Conservation (phyloP, 768 basidiomycete species). For the Clitopilus hobsonii region DNA sequence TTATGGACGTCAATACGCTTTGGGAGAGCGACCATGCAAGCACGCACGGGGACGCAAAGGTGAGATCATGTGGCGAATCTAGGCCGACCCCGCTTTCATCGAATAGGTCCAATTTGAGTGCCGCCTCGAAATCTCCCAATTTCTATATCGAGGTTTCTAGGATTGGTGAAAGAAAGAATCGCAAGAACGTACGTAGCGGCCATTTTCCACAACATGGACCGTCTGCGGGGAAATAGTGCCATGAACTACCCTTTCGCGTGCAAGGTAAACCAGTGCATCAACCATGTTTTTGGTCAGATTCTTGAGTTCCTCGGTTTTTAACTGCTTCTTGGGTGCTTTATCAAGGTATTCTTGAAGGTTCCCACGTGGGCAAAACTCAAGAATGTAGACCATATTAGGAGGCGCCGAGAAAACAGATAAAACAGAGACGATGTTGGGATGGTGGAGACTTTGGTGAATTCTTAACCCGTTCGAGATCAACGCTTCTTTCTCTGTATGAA, state of each 20-base stretch:
- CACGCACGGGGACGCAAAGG: conserved; percentile 32
- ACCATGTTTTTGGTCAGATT: conserved; percentile 32
- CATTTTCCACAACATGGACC: conserved; percentile 34
- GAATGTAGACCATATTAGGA: conserved; percentile 28
- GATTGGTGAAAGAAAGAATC: neutral
- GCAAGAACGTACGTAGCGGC: conserved; percentile 30
- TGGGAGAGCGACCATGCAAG: neutral
- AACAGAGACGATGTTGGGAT: conserved; percentile 45
- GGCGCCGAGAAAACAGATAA: conserved; percentile 33
- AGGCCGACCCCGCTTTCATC: too few species aligned
- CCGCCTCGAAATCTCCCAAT: conserved; percentile 35
- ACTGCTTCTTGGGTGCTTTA: conserved; percentile 12
- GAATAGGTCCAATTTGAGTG: conserved; percentile 25
- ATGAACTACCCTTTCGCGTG: conserved; percentile 37
- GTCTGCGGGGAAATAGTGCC: conserved; percentile 34
- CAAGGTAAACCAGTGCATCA: conserved; percentile 39
- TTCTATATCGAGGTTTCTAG: conserved; percentile 29
- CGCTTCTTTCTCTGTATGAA: conserved; percentile 6
- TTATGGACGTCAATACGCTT: too few species aligned
- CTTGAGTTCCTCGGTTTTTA: conserved; percentile 31
- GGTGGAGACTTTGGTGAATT: conserved; percentile 38
- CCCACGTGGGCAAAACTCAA: conserved; percentile 43
- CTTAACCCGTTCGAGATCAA: conserved; percentile 14
- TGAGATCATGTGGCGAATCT: neutral
- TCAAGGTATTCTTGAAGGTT: conserved; percentile 27